Percentiles rank a stretch among this genome's conserved stretches.
These are phyloP conservation scores for Bipolaris cookei DNA, from an alignment of 2,329 filamentous ascomycete genomes.

Conservation along the genomic window DNA sequence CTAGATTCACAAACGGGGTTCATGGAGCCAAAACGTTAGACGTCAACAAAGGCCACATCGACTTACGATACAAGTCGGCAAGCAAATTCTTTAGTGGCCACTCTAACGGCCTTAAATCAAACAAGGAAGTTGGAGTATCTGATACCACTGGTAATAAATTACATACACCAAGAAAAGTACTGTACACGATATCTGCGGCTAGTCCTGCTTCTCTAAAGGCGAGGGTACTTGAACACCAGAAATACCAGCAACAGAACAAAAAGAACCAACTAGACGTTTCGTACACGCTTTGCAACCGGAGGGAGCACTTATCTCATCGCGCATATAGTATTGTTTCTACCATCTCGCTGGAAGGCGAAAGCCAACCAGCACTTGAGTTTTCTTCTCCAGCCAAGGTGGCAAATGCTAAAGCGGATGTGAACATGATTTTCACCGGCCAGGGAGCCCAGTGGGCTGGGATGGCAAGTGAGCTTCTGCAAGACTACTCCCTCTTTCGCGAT, in stretches of 20 bases:
- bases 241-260: neutral
- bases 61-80: neutral
- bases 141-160: neutral
- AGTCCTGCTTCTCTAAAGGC: neutral
- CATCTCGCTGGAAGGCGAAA: neutral
- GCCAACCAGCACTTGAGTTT: neutral
- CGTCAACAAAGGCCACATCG: neutral
- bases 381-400: neutral
- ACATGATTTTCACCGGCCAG: constrained; percentile 38
- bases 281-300: neutral
- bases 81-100: neutral
- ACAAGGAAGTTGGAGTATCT: neutral
- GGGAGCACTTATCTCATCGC: neutral
- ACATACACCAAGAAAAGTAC: neutral
- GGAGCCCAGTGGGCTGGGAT: constrained; percentile 38
- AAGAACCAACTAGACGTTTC: neutral
- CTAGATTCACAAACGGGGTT: no score
- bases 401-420: constrained; percentile 15
- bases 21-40: neutral
- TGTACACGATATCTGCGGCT: neutral
- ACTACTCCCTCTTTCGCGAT: constrained; percentile 1
- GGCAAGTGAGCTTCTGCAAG: constrained; percentile 21
- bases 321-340: neutral
- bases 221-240: neutral
- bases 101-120: neutral